Evolutionary conservation across 257 asterid species (phyloP).

Genomic region (Cynanchum wilfordii): DNA sequence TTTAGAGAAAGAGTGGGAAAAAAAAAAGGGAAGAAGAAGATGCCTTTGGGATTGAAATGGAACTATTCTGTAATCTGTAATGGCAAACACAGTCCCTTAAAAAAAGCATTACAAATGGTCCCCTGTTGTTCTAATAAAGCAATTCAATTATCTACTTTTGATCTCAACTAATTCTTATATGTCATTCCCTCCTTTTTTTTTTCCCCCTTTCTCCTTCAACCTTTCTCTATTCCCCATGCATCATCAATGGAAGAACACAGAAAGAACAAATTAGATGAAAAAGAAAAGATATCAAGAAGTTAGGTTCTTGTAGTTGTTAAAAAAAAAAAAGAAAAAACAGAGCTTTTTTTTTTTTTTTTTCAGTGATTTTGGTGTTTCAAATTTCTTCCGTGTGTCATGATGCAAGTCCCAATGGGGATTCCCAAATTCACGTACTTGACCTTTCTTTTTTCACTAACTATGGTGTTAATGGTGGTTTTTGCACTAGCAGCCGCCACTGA

Average conservation of each 20-base stretch:
- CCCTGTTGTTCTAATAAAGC: constrained; percentile 42
- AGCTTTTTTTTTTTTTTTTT: background rate
- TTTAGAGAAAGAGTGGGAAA: background rate
- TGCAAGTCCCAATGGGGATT: constrained; percentile 86
- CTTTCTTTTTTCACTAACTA: constrained; percentile 26
- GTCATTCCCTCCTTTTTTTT: constrained; percentile 18
- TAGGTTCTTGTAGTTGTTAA: too few species aligned
- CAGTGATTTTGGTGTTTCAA: constrained; percentile 8
- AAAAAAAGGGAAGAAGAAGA: constrained; percentile 22
- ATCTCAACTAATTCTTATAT: constrained; percentile 26
- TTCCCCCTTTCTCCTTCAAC: constrained; percentile 2
- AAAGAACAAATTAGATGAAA: too few species aligned
- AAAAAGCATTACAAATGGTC: constrained; percentile 33
- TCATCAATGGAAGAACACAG: constrained; percentile 16
- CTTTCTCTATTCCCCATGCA: constrained; percentile 84
- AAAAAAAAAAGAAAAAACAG: too few species aligned
- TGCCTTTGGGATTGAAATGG: constrained; percentile 11
- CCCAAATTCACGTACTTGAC: constrained; percentile 28
- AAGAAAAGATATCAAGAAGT: too few species aligned
- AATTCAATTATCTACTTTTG: constrained; percentile 37
- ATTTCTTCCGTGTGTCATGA: constrained; percentile 24
- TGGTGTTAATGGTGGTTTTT: constrained; percentile 26
- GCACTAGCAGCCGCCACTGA: constrained; percentile 38
- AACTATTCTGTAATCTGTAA: constrained; percentile 24
- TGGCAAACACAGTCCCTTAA: constrained; percentile 42